These are phyloP conservation scores for Schizonepeta tenuifolia DNA, from an alignment of 257 asterid genomes.

Conservation along the genomic window DNA sequence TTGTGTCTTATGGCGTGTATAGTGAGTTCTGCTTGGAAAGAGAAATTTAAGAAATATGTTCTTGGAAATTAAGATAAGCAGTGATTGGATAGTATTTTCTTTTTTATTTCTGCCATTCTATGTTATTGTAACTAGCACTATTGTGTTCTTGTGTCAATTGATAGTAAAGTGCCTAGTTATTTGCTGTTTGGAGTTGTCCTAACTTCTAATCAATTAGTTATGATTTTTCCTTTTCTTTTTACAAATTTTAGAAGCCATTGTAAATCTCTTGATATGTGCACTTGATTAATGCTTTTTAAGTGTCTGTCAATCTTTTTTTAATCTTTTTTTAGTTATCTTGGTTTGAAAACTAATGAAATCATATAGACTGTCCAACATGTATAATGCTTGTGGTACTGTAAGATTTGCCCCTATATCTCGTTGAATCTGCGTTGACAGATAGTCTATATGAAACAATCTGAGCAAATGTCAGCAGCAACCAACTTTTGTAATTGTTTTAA, in stretches of 20 bases:
- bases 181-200: neutral
- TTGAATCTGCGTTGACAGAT: constrained; percentile 17
- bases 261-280: neutral
- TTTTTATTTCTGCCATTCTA: neutral
- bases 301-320: neutral
- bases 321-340: too few species aligned
- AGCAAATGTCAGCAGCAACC: constrained; percentile 15
- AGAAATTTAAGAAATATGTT: neutral
- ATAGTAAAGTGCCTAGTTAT: neutral
- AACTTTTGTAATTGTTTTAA: neutral
- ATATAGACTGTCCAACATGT: neutral
- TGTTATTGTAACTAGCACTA: neutral
- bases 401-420: constrained; percentile 1
- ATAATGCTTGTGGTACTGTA: neutral
- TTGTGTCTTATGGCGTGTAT: constrained; percentile 8
- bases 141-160: neutral
- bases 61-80: constrained; percentile 5
- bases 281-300: neutral
- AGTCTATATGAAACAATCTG: constrained; percentile 3
- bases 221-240: neutral
- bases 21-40: neutral
- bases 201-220: neutral
- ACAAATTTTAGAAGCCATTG: neutral
- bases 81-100: neutral
- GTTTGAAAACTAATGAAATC: neutral